Conservation (phyloP, 306 rosid genomes). For the Citrullus amarus region DNA sequence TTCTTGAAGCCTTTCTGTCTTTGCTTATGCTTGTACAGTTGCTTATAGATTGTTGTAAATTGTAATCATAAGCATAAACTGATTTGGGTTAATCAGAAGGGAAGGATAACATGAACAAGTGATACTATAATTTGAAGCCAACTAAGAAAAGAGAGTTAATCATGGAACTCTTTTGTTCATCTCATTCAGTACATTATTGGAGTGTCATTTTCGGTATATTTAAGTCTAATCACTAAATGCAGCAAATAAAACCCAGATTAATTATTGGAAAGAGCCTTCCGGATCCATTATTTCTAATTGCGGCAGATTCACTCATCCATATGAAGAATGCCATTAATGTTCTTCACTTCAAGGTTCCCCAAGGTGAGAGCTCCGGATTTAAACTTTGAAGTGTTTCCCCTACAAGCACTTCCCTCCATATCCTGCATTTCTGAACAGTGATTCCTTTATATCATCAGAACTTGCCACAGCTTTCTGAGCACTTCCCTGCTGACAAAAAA, state of each 20-base stretch:
- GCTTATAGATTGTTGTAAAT: background rate
- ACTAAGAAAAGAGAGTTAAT: background rate
- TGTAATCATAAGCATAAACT: background rate
- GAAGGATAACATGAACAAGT: background rate
- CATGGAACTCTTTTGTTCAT: background rate
- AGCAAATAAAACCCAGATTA: background rate
- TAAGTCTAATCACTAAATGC: conserved; percentile 1
- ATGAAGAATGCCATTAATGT: background rate
- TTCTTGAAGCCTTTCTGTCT: background rate
- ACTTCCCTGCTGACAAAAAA: conserved; percentile 30
- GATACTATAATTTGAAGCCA: background rate
- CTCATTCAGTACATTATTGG: background rate
- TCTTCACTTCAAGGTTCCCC: background rate
- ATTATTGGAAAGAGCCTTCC: background rate
- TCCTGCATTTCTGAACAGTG: conserved; percentile 92
- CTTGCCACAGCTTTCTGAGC: conserved; percentile 41
- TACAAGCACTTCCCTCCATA: conserved; percentile 88
- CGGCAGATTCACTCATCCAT: background rate
- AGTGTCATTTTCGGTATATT: background rate
- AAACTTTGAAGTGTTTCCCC: background rate
- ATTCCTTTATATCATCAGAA: conserved; percentile 75
- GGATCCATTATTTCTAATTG: background rate
- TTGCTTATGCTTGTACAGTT: background rate
- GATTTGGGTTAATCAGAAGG: background rate
- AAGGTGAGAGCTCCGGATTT: background rate